Evolutionary conservation across 208 protist species (phyloP).

Genomic region (Trichomonas gallinae): DNA sequence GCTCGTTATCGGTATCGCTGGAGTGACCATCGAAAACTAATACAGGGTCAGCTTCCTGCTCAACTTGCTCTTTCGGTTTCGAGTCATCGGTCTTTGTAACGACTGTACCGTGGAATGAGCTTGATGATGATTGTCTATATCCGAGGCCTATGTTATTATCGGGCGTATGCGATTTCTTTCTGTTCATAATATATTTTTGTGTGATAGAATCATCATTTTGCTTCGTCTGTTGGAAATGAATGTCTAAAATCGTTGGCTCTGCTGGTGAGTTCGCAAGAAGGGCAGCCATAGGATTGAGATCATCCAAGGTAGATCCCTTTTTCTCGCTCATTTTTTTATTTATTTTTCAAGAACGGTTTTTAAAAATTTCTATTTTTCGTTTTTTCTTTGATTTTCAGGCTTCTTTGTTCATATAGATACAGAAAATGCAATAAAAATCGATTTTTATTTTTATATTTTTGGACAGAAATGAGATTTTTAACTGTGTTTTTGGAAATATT

Average conservation of each 20-base stretch:
- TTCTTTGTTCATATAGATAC: no score
- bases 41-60: background rate
- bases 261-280: background rate
- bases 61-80: background rate
- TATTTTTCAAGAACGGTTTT: no score
- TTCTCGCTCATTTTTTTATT: background rate
- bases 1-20: background rate
- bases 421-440: no score
- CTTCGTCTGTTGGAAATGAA: background rate
- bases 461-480: no score
- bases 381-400: no score
- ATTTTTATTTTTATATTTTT: no score
- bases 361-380: no score
- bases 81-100: background rate
- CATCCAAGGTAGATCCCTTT: background rate
- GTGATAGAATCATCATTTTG: background rate
- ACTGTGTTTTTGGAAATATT: no score
- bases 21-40: background rate
- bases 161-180: background rate
- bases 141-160: background rate
- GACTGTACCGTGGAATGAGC: background rate
- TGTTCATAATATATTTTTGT: background rate
- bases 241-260: background rate
- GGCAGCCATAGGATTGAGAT: background rate
- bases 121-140: background rate